Base-by-base conservation (phyloP, 208 protist species). In the Leishmania tropica region DNA sequence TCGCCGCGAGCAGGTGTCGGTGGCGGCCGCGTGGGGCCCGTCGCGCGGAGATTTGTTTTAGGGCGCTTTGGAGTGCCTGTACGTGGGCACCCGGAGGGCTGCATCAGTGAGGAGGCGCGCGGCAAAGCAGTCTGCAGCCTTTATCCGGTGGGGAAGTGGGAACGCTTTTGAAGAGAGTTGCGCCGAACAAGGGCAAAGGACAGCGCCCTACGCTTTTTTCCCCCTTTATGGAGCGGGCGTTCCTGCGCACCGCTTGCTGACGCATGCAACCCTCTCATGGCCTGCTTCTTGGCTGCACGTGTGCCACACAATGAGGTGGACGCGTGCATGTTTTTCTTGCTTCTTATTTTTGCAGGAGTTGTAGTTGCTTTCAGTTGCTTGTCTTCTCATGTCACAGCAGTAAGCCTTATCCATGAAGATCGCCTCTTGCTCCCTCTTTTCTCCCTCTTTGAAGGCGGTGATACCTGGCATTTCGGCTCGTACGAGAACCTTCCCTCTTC, bases 1-100 rank as follows among this genome's bases (percentile, higher is more conserved):
- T 35, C 75, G 85, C 10, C 90, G 94, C 13, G 94, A 97, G 78
- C 48, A 89, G 58, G 67, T 85, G 0, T 62, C 79, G 1, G 81
- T 85, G 19, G 64, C 80, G 64, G 70, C 65, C 15, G 74, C 79
- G 53, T 88, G 85, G 81, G 35, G 53, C 17, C 71, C 67, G 15
- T 77, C 42, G 19, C 48, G 31, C 35, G 76, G 75, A 24, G 42
- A 68, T 53, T 51, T 79, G 24, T 84, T 78, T 68, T 87, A 65
- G 42, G 2, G 47, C 47, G 10, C 40, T 13, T 65, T 76, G 51
- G 31, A 13, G 51, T 40, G 19, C 13, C 42, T n/a, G 67, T n/a
- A 45, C 42, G 67, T 73, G 40, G 42, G 4, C 35, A 48, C 3
- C 67, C 17, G 40, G 67, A 28, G 48, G 67, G 21, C 40, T 15